These are phyloP conservation scores for Xenoacremonium recifei DNA, from an alignment of 2,329 filamentous ascomycete species.

Conservation along the genomic window DNA sequence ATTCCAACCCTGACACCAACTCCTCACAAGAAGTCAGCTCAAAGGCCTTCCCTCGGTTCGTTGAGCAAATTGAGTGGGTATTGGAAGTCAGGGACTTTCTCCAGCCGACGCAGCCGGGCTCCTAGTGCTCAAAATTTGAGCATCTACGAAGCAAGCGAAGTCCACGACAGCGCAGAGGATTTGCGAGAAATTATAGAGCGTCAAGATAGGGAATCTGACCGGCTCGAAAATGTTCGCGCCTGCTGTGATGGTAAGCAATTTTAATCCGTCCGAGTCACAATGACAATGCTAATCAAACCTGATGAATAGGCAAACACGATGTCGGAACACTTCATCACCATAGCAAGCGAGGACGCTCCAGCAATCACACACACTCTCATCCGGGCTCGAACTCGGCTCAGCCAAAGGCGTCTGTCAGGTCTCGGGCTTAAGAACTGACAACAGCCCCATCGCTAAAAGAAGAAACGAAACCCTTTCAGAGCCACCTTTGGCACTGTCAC, in stretches of 20 bases:
- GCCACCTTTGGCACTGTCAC: slow-evolving; percentile 6
- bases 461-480: not conserved
- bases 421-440: slow-evolving; percentile 29
- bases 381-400: slow-evolving; percentile 35
- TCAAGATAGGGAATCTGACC: slow-evolving; percentile 73
- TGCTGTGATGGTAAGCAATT: slow-evolving; percentile 88
- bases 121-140: slow-evolving; percentile 42
- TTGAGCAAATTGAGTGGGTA: slow-evolving; percentile 61
- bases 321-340: slow-evolving; percentile 58
- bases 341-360: slow-evolving; percentile 43
- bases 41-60: slow-evolving; percentile 37
- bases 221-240: slow-evolving; percentile 90
- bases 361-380: slow-evolving; percentile 34
- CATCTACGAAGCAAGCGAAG: slow-evolving; percentile 61
- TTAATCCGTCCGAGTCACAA: not conserved
- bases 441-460: not conserved
- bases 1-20: slow-evolving; percentile 58
- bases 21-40: slow-evolving; percentile 34
- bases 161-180: slow-evolving; percentile 80
- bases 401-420: slow-evolving; percentile 34
- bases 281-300: slow-evolving; percentile 13
- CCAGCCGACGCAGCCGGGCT: slow-evolving; percentile 52
- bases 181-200: slow-evolving; percentile 75
- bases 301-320: slow-evolving; percentile 65
- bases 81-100: slow-evolving; percentile 54